Percentiles rank a stretch among this genome's conserved stretches.
Conservation (phyloP, 192 early-diverging fungal species). For the Coemansia sp. region DNA sequence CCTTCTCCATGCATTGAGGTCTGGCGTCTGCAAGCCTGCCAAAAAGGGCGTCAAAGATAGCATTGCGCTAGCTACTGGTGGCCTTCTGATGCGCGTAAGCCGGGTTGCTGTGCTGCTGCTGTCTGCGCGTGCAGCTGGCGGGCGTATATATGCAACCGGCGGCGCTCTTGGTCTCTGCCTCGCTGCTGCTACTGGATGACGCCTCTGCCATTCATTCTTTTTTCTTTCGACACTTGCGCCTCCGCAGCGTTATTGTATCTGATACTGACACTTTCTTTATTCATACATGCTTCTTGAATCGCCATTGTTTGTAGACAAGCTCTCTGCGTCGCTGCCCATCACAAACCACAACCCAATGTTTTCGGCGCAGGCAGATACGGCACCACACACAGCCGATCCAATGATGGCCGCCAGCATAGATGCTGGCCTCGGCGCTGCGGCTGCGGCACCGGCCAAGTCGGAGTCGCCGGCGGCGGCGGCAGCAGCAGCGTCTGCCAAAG, state of each 20-base stretch:
- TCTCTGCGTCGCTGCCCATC: slow-evolving; percentile 5
- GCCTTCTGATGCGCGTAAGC: not conserved
- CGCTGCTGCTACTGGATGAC: not conserved
- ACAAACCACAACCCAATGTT: slow-evolving; percentile 13
- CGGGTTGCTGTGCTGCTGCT: not conserved
- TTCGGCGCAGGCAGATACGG: slow-evolving; percentile 8
- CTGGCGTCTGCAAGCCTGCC: slow-evolving; percentile 2
- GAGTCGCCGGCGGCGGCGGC: not conserved
- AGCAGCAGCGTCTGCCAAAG: not conserved
- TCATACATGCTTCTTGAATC: slow-evolving; percentile 10
- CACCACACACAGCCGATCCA: slow-evolving; percentile 1
- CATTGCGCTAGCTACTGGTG: slow-evolving; percentile 3
- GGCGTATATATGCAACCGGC: not conserved
- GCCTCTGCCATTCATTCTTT: not conserved
- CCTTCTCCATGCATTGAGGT: not conserved
- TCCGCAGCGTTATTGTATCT: not conserved
- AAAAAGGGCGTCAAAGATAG: not conserved
- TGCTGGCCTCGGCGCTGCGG: slow-evolving; percentile 1
- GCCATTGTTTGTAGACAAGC: slow-evolving; percentile 18
- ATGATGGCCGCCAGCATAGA: slow-evolving; percentile 1
- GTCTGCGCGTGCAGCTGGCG: not conserved
- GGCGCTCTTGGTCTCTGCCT: not conserved
- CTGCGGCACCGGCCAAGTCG: not conserved
- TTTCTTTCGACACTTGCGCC: not conserved
- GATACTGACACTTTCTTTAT: not conserved